These are phyloP conservation scores for Aspergillus carbonarius DNA, from an alignment of 2,329 filamentous ascomycete genomes.

Conservation along the genomic window DNA sequence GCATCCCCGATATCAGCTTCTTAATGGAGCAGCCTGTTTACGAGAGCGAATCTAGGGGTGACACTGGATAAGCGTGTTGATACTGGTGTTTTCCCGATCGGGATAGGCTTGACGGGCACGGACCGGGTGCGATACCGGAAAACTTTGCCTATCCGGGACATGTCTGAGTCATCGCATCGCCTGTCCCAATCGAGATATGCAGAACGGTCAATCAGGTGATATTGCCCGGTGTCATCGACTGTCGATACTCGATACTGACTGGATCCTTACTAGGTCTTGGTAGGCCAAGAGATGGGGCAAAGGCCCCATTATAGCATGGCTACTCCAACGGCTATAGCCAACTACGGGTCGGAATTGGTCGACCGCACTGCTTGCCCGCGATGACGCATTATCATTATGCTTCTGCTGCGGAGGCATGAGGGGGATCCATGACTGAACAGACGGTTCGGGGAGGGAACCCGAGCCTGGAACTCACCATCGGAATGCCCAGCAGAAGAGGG, in stretches of 20 bases:
- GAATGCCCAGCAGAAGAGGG: background rate
- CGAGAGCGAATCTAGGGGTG: background rate
- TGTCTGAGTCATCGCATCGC: background rate
- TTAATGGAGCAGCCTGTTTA: background rate
- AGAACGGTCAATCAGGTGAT: background rate
- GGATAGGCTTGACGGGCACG: conserved; percentile 11
- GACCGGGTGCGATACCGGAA: conserved; percentile 12
- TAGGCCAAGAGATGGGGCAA: background rate
- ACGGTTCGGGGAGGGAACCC: background rate
- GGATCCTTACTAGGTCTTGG: background rate
- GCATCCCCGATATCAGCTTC: too few species aligned
- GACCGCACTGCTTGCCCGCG: too few species aligned
- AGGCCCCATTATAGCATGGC: too few species aligned
- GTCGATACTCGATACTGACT: too few species aligned
- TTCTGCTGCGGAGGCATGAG: background rate
- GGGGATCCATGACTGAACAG: background rate
- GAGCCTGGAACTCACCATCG: background rate
- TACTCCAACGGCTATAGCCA: background rate
- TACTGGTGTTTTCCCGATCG: background rate
- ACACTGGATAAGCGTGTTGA: background rate
- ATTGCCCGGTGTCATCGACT: too few species aligned
- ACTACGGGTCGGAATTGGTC: too few species aligned
- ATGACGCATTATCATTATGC: too few species aligned
- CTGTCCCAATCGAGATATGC: background rate
- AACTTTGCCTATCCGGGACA: conserved; percentile 18